A percentile compares a stretch with the other conserved stretches of the same genome.
Evolutionary conservation across 768 basidiomycete genomes (phyloP).

Genomic region (Lentinula edodes): DNA sequence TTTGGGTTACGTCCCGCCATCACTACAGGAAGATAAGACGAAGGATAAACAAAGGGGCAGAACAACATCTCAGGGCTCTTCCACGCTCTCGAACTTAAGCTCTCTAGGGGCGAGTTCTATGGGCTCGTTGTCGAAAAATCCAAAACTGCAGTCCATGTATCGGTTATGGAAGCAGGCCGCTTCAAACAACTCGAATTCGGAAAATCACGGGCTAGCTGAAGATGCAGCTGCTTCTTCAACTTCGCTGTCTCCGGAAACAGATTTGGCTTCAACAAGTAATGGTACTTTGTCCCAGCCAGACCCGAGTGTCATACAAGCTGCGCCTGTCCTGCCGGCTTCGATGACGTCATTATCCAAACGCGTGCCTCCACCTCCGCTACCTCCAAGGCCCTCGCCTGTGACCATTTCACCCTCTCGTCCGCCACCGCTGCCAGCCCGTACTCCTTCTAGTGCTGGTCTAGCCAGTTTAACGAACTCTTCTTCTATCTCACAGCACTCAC

Average conservation of each 20-base stretch:
- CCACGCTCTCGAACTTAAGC: neutral
- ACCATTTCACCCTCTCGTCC: constrained; percentile 13
- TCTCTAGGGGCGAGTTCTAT: neutral
- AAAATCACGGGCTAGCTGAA: neutral
- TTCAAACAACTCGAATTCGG: neutral
- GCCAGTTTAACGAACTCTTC: neutral
- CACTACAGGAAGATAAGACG: constrained; percentile 31
- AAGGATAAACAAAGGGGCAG: constrained; percentile 18
- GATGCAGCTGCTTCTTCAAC: neutral
- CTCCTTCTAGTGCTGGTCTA: constrained; percentile 1
- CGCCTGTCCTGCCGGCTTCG: neutral
- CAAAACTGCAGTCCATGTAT: constrained; percentile 64
- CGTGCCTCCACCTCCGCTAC: constrained; percentile 30
- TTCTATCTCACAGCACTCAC: constrained; percentile 7
- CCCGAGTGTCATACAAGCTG: neutral
- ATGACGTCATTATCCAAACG: constrained; percentile 23
- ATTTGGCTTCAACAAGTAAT: neutral
- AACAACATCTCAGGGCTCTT: neutral
- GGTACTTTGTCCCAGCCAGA: neutral
- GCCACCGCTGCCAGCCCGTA: constrained; percentile 9
- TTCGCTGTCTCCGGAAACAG: neutral
- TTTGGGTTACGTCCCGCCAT: constrained; percentile 65
- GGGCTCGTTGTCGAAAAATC: constrained; percentile 31
- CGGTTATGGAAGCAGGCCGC: constrained; percentile 55
- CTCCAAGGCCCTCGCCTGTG: constrained; percentile 34